Conservation (phyloP, 2,329 filamentous ascomycete genomes). For the Cladosporium sp. region DNA sequence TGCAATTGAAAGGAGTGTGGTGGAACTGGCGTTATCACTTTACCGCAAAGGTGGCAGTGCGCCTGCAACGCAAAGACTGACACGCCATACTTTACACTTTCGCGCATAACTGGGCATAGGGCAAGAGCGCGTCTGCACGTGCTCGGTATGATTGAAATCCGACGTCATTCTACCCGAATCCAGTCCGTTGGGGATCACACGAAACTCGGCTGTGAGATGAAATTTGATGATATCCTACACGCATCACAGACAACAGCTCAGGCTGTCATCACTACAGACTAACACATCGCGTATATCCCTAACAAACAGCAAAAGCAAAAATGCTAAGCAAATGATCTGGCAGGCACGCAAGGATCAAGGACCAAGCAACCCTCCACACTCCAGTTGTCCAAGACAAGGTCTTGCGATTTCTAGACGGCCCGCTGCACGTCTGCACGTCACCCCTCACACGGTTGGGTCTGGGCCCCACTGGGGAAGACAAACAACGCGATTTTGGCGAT, state of each 20-base stretch:
- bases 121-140: slow-evolving; percentile 1
- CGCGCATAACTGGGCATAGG: neutral
- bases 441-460: no score
- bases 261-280: neutral
- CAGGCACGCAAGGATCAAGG: neutral
- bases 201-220: neutral
- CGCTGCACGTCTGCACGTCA: neutral
- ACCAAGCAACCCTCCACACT: neutral
- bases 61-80: neutral
- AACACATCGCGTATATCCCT: no score
- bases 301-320: neutral
- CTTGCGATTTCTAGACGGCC: neutral
- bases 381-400: neutral
- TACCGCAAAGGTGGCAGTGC: slow-evolving; percentile 1
- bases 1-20: neutral
- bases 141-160: neutral
- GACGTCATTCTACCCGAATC: neutral
- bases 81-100: slow-evolving; percentile 9
- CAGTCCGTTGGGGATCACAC: neutral
- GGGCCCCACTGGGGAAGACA: no score
- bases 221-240: neutral
- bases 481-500: no score
- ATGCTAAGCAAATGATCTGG: neutral
- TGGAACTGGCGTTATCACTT: neutral
- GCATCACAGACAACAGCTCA: neutral